Conservation (phyloP, 139 green algal genomes). For the Asterochloris erici region DNA sequence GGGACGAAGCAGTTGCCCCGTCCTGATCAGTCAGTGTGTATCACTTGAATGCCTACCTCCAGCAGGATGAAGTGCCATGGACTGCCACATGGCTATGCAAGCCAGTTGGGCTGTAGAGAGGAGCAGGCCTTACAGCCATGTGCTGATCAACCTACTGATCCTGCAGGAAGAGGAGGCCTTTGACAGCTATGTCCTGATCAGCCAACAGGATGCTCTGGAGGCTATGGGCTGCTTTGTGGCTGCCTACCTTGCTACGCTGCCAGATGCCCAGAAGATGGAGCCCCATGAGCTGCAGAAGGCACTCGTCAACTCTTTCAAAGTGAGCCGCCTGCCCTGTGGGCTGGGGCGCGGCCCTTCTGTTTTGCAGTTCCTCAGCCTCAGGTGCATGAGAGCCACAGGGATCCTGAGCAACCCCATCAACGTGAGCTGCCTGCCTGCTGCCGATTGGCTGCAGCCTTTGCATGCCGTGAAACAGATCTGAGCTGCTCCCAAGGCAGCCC, state of each 20-base stretch:
- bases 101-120: too few relatives aligned
- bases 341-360: too few relatives aligned
- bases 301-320: constrained; percentile 22
- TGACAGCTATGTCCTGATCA: constrained; percentile 47
- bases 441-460: not conserved
- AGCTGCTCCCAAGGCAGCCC: not conserved
- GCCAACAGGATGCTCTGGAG: constrained; percentile 46
- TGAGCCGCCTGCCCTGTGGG: too few relatives aligned
- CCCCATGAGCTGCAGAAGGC: constrained; percentile 44
- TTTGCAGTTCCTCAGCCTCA: too few relatives aligned
- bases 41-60: too few relatives aligned
- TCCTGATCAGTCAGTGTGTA: too few relatives aligned
- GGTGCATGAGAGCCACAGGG: too few relatives aligned
- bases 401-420: not conserved
- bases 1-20: too few relatives aligned
- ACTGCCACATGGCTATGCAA: too few relatives aligned
- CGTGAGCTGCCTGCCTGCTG: not conserved
- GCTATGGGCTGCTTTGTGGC: constrained; percentile 47
- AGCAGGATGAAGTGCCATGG: too few relatives aligned
- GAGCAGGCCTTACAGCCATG: too few relatives aligned
- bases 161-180: constrained; percentile 20
- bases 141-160: too few relatives aligned
- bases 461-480: not conserved
- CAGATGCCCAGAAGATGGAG: constrained; percentile 39
- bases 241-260: constrained; percentile 47